Conservation (phyloP, 495 filamentous ascomycete species). For the Aspergillus olivimuriae region DNA sequence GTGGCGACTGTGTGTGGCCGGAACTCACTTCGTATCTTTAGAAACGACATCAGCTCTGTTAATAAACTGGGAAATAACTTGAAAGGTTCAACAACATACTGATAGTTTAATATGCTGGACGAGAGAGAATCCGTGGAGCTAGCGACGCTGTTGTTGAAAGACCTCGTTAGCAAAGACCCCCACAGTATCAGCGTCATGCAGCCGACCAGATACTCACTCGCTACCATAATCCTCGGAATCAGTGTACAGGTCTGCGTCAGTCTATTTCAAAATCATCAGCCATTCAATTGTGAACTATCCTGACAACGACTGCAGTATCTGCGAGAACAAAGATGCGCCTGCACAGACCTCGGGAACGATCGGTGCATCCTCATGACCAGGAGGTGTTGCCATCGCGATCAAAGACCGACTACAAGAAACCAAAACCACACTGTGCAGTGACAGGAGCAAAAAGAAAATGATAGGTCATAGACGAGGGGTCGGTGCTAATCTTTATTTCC, state of each 20-base stretch:
- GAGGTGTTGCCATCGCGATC: background rate
- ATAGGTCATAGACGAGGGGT: too few species aligned
- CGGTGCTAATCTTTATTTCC: too few species aligned
- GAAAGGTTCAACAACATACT: slow-evolving; percentile 5
- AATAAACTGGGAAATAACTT: too few species aligned
- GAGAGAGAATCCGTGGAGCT: slow-evolving; percentile 8
- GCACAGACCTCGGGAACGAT: slow-evolving; percentile 7
- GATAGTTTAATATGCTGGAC: slow-evolving; percentile 12
- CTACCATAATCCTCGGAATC: slow-evolving; percentile 6
- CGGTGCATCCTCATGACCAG: background rate
- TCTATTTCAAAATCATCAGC: background rate
- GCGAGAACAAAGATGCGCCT: too few species aligned
- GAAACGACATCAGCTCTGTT: background rate
- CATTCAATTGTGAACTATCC: background rate
- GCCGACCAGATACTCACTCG: slow-evolving; percentile 1
- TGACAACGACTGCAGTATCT: too few species aligned
- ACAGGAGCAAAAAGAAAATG: background rate
- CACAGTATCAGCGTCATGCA: background rate
- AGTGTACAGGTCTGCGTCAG: slow-evolving; percentile 6
- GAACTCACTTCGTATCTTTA: background rate
- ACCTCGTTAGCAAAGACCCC: background rate
- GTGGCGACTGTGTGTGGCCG: too few species aligned
- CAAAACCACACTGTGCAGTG: background rate
- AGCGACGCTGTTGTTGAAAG: background rate
- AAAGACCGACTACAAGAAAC: background rate